Conservation (phyloP, 192 early-diverging fungal species). For the Gryganskiella cystojenkinii region DNA sequence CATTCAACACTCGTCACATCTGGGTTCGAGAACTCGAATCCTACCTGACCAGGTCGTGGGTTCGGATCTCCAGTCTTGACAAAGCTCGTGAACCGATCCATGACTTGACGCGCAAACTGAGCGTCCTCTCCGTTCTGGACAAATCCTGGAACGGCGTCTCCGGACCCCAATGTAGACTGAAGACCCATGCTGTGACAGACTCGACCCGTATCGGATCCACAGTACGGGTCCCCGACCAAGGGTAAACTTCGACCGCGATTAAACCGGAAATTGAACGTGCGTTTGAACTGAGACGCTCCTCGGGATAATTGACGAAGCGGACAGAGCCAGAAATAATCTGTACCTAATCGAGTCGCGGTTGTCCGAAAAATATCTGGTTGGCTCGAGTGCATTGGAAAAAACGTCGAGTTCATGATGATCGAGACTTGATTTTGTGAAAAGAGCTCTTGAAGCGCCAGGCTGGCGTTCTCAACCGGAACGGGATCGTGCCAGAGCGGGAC, state of each 20-base stretch:
- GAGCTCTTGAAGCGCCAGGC: not conserved
- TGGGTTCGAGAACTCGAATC: constrained; percentile 15
- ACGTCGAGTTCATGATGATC: constrained; percentile 12
- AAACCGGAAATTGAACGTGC: constrained; percentile 32
- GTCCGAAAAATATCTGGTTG: constrained; percentile 35
- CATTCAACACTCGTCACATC: constrained; percentile 18
- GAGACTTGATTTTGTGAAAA: constrained; percentile 18
- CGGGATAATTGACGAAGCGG: constrained; percentile 32
- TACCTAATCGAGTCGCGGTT: constrained; percentile 13
- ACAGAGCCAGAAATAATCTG: constrained; percentile 42
- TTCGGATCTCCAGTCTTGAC: constrained; percentile 53
- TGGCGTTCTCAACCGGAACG: constrained; percentile 4
- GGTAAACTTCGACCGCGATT: constrained; percentile 31
- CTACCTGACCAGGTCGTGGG: constrained; percentile 10
- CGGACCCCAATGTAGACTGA: constrained; percentile 26
- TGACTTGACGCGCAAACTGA: constrained; percentile 47
- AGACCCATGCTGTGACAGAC: constrained; percentile 39
- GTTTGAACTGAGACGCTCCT: constrained; percentile 16
- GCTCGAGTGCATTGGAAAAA: constrained; percentile 10
- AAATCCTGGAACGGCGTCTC: constrained; percentile 18
- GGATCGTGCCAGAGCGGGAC: constrained; percentile 21
- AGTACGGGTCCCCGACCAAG: constrained; percentile 10
- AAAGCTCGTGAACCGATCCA: constrained; percentile 46
- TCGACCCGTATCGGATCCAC: constrained; percentile 19
- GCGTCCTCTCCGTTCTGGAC: constrained; percentile 40